These are phyloP conservation scores for Penicillium simplicissimum DNA, from an alignment of 495 filamentous ascomycete genomes.

Conservation along the genomic window DNA sequence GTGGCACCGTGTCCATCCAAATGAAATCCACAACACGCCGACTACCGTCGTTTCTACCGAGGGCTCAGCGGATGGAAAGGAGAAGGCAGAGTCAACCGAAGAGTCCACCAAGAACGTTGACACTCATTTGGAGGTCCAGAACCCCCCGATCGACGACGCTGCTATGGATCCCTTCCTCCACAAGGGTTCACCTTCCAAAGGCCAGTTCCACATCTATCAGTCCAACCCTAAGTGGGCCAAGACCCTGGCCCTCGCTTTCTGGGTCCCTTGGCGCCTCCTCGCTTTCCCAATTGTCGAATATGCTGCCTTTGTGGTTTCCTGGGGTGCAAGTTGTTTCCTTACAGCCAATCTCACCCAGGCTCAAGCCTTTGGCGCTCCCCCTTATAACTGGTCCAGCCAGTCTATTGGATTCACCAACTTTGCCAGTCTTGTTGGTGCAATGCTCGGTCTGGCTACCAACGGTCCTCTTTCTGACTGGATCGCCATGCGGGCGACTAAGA, in stretches of 20 bases:
- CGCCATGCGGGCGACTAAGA: slow-evolving; percentile 54
- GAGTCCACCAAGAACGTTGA: background rate
- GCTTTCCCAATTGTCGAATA: slow-evolving; percentile 66
- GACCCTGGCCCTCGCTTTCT: slow-evolving; percentile 41
- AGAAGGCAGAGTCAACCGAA: background rate
- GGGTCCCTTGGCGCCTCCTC: slow-evolving; percentile 57
- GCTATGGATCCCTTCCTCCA: slow-evolving; percentile 40
- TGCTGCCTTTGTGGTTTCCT: slow-evolving; percentile 58
- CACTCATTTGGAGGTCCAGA: background rate
- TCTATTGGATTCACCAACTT: slow-evolving; percentile 54
- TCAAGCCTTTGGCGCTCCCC: slow-evolving; percentile 60
- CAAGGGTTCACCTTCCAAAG: slow-evolving; percentile 52
- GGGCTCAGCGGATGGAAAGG: background rate
- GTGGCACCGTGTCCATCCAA: slow-evolving; percentile 49
- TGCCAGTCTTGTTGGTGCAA: slow-evolving; percentile 46
- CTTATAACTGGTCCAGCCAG: slow-evolving; percentile 55
- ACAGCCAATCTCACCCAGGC: slow-evolving; percentile 65
- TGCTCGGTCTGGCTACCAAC: slow-evolving; percentile 58
- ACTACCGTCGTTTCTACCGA: background rate
- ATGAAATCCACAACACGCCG: slow-evolving; percentile 16
- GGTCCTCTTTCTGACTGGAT: slow-evolving; percentile 62
- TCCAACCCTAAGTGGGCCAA: slow-evolving; percentile 40
- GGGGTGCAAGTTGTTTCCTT: slow-evolving; percentile 59
- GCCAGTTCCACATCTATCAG: slow-evolving; percentile 57
- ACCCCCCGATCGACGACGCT: slow-evolving; percentile 1